A percentile compares a stretch with the other conserved stretches of the same genome.
These are phyloP conservation scores for Dothiorella sarmentorum DNA, from an alignment of 2,329 filamentous ascomycete species.

Conservation along the genomic window DNA sequence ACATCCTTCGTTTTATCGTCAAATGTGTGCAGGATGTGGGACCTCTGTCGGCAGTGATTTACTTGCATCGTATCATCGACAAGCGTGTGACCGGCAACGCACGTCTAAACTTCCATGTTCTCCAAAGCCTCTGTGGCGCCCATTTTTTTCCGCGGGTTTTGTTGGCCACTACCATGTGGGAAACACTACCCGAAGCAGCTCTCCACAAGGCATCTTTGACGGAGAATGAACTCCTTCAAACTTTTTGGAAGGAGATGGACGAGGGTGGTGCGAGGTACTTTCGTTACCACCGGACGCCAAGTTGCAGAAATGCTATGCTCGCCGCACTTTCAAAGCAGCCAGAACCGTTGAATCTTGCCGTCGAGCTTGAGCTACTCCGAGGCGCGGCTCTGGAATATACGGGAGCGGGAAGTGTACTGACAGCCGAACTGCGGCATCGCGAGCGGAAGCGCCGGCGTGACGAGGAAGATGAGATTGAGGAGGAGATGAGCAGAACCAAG, in stretches of 20 bases:
- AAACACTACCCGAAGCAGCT: not conserved
- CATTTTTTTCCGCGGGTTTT: constrained; percentile 17
- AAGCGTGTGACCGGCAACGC: constrained; percentile 37
- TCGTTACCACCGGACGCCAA: not conserved
- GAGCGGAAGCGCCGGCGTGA: not conserved
- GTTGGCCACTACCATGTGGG: not conserved
- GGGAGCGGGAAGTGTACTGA: not conserved
- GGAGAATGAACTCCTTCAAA: not conserved
- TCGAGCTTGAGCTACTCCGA: not conserved
- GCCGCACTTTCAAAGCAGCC: not conserved
- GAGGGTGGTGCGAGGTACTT: not conserved
- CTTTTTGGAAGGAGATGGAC: not conserved
- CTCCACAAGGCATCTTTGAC: too few relatives aligned
- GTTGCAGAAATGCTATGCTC: not conserved
- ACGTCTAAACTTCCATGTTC: constrained; percentile 42
- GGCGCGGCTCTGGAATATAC: not conserved
- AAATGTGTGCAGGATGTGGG: constrained; percentile 21
- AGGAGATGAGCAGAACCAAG: too few relatives aligned
- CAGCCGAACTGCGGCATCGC: not conserved
- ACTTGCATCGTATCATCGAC: constrained; percentile 44
- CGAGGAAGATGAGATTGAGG: not conserved
- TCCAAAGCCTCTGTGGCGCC: constrained; percentile 42
- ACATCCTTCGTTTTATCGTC: not conserved
- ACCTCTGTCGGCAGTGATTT: constrained; percentile 43
- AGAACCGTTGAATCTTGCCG: not conserved